Evolutionary conservation across 306 rosid genomes (phyloP).

Genomic region (Cucurbita argyrosperma): DNA sequence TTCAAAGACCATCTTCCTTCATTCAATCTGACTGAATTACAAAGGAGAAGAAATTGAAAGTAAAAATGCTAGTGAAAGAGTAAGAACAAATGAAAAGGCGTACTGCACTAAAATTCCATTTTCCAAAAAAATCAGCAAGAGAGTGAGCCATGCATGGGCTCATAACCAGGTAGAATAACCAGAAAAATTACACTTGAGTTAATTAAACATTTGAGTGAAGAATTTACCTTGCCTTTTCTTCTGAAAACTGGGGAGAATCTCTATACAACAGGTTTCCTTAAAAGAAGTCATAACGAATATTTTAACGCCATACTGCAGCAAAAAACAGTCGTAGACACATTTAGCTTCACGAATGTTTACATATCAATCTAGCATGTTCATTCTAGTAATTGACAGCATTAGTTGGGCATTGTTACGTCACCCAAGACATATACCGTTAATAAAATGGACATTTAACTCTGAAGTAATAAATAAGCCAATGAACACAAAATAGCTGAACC

Average conservation of each 20-base stretch:
- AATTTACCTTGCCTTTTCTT: slow-evolving; percentile 48
- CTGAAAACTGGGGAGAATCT: slow-evolving; percentile 58
- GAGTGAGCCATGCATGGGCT: not conserved
- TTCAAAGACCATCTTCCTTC: not conserved
- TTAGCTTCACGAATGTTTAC: not conserved
- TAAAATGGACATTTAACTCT: not conserved
- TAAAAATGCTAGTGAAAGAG: not conserved
- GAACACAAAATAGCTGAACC: not conserved
- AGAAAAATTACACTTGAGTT: not conserved
- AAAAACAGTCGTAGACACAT: not conserved
- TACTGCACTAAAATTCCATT: not conserved
- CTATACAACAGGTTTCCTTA: slow-evolving; percentile 66
- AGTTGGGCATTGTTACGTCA: not conserved
- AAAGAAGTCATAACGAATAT: slow-evolving; percentile 76
- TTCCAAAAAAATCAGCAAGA: not conserved
- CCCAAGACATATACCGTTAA: not conserved
- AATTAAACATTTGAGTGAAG: not conserved
- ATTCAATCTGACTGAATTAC: not conserved
- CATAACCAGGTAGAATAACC: not conserved
- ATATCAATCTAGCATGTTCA: not conserved
- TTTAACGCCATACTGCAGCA: slow-evolving; percentile 52
- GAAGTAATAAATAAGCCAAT: not conserved
- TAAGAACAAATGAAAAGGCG: not conserved
- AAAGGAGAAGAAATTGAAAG: not conserved
- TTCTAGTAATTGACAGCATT: not conserved